Base-by-base conservation (phyloP, 345 rosid genomes). In the Mallotus nudiflorus region DNA sequence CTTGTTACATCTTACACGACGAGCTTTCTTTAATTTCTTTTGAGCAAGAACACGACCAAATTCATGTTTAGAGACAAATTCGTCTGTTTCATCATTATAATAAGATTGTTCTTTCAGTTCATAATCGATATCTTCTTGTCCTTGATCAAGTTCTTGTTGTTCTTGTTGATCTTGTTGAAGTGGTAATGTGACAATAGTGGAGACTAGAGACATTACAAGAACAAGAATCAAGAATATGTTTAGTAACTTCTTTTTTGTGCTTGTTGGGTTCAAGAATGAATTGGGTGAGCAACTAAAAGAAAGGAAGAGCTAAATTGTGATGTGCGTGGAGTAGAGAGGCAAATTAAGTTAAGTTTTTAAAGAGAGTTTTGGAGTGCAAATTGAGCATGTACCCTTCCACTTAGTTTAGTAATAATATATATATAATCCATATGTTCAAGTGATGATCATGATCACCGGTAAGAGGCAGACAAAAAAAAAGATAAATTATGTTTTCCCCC, bases 1-100 rank as follows among this genome's bases (percentile, higher is more conserved):
- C 67, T 71, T 71, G 19, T 71, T 65, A 51, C 79, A 79, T 3
- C 61, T 67, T n/a, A 65, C 24, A 19, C 48, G 13, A 0, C 52
- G 52, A 24, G 12, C 31, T 29, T 50, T 58, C 11, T 18, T 3
- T 9, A 42, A 12, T 51, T 42, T 50, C 64, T 65, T 73, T 22
- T 69, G 71, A 9, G 27, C 3, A 19, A 71, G 50, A 29, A 25
- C 18, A 2, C 69, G n/a, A 22, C 29, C 31, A 22, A 39, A 39
- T 62, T n/a, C 60, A 55, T 55, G 35, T 55, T 55, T 13, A 4
- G 58, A 54, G 14, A 15, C 25, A 10, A 54, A 9, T 10, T 54
- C 58, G 12, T 11, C 9, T 20, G 28, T 22, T 52, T 52, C 57
- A 57, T 29, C 20, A 31, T 55, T 35, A 39, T n/a, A 33, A 55